Percentiles rank a stretch among this genome's conserved stretches.
Evolutionary conservation across 2,329 filamentous ascomycete genomes (phyloP).

Genomic region (Herpotrichia juniperi): DNA sequence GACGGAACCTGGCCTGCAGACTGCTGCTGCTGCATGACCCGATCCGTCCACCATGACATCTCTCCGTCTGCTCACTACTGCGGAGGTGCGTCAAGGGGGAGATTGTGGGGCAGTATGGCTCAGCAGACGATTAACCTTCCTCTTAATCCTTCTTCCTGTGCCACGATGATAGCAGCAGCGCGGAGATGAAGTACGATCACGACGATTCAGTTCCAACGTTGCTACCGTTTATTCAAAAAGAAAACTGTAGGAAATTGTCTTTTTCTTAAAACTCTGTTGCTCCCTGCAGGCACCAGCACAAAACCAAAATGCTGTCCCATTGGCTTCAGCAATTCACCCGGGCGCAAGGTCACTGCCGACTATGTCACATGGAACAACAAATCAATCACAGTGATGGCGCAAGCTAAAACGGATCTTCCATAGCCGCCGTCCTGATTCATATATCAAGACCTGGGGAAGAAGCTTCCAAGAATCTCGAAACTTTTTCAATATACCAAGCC

Average conservation of each 20-base stretch:
- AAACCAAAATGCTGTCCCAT: not conserved
- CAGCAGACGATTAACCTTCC: not conserved
- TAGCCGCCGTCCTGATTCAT: not conserved
- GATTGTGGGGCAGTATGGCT: slow-evolving; percentile 4
- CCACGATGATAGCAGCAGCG: not conserved
- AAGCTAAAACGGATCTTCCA: slow-evolving; percentile 11
- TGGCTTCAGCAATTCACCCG: slow-evolving; percentile 14
- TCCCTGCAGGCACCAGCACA: not conserved
- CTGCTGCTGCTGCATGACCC: slow-evolving; percentile 13
- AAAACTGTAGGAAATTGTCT: too few relatives aligned
- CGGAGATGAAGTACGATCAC: slow-evolving; percentile 11
- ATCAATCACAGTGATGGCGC: slow-evolving; percentile 12
- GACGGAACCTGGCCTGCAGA: slow-evolving; percentile 2
- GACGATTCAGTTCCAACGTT: not conserved
- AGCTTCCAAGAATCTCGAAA: slow-evolving; percentile 12
- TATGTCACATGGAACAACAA: not conserved
- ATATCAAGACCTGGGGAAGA: slow-evolving; percentile 4
- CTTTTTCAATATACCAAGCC: slow-evolving; percentile 4
- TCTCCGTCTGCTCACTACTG: not conserved
- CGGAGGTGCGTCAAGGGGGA: slow-evolving; percentile 12
- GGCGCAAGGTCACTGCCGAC: slow-evolving; percentile 14
- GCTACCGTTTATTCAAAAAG: not conserved
- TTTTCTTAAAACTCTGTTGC: too few relatives aligned
- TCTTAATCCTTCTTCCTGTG: not conserved
- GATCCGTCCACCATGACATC: not conserved